phyloP scores from a whole-genome alignment of 2,329 filamentous ascomycete genomes.

The Podosphaera aphanis region DNA sequence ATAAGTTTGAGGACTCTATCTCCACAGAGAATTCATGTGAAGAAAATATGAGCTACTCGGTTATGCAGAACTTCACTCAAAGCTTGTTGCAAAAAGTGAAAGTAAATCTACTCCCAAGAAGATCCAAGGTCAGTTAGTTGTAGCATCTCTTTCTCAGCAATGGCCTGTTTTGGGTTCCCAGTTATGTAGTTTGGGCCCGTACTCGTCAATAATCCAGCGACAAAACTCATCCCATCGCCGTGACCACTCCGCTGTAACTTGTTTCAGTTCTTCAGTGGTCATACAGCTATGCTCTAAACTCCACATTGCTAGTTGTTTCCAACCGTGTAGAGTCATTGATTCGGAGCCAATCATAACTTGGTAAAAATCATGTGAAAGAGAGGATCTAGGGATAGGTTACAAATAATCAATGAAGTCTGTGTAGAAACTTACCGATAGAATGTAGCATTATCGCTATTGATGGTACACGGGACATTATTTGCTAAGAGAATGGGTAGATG shows the following conservation, averaged over 20 bases:
- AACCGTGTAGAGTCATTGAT: conserved; percentile 43
- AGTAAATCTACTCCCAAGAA: not conserved
- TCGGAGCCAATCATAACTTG: conserved; percentile 47
- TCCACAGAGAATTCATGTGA: not conserved
- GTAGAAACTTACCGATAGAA: conserved; percentile 34
- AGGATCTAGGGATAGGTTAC: conserved; percentile 26
- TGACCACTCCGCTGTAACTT: conserved; percentile 24
- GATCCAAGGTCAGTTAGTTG: not conserved
- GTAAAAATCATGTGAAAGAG: conserved; percentile 54
- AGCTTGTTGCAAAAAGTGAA: not conserved
- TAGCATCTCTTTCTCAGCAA: conserved; percentile 4
- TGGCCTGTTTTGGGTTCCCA: conserved; percentile 6
- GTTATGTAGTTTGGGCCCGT: conserved; percentile 11
- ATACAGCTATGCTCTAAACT: conserved; percentile 38
- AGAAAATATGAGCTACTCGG: not conserved
- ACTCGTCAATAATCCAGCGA: conserved; percentile 23
- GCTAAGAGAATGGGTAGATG: conserved; percentile 43
- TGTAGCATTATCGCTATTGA: conserved; percentile 55
- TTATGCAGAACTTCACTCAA: not conserved
- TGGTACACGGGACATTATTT: conserved; percentile 48
- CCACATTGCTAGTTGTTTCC: conserved; percentile 44
- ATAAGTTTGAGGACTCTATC: too few relatives aligned
- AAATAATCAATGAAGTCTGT: not conserved
- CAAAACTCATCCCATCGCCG: conserved; percentile 35
- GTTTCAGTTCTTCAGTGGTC: conserved; percentile 19